A percentile compares a stretch with the other conserved stretches of the same genome.
These are phyloP conservation scores for Nicotiana attenuata DNA, from an alignment of 257 asterid genomes.

Conservation along the genomic window DNA sequence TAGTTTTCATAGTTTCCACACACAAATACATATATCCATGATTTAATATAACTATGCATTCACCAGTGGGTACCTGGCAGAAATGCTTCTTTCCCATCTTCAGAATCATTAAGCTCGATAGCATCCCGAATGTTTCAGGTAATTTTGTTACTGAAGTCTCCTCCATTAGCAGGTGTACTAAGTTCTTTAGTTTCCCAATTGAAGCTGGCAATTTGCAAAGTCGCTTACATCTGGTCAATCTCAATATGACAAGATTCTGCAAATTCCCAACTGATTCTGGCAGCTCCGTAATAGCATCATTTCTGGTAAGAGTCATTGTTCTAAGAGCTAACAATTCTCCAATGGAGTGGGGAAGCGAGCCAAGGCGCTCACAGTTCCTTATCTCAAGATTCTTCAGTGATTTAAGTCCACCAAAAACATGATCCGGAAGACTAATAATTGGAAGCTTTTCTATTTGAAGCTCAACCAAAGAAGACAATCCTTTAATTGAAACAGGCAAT, in stretches of 20 bases:
- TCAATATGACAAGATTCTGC: conserved; percentile 20
- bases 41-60: no score
- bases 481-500: conserved; percentile 22
- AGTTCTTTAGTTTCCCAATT: conserved; percentile 18
- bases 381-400: conserved; percentile 27
- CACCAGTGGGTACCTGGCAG: background rate
- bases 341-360: conserved; percentile 23
- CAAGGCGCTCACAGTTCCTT: conserved; percentile 19
- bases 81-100: conserved; percentile 24
- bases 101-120: conserved; percentile 22
- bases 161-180: conserved; percentile 20
- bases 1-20: background rate
- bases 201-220: conserved; percentile 18
- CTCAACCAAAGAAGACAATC: conserved; percentile 24
- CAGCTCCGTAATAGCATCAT: conserved; percentile 24
- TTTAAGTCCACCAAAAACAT: conserved; percentile 14
- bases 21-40: no score
- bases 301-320: conserved; percentile 11
- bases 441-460: conserved; percentile 16
- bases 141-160: conserved; percentile 22
- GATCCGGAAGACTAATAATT: conserved; percentile 18
- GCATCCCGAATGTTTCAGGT: conserved; percentile 26
- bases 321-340: conserved; percentile 22
- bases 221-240: conserved; percentile 22
- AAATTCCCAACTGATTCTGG: conserved; percentile 23